Conservation (phyloP, 345 rosid genomes). For the Orychophragmus violaceus region DNA sequence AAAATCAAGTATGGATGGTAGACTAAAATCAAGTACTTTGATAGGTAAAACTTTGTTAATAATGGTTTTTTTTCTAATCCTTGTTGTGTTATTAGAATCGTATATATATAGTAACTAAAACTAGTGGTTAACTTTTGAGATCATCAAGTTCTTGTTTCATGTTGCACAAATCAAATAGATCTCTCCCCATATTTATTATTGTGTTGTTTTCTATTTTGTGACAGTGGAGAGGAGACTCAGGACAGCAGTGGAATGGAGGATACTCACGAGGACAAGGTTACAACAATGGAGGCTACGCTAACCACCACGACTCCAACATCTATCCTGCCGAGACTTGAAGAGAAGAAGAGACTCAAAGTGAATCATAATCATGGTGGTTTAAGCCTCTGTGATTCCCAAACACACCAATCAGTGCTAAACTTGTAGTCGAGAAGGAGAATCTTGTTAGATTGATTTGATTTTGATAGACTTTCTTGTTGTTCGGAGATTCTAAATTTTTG, state of each 20-base stretch:
- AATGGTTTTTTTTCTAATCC: neutral
- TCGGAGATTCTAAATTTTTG: slow-evolving; percentile 12
- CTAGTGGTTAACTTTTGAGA: slow-evolving; percentile 1
- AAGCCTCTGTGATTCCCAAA: slow-evolving; percentile 5
- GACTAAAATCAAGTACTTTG: neutral
- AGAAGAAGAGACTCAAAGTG: neutral
- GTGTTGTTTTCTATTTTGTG: neutral
- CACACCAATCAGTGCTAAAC: slow-evolving; percentile 8
- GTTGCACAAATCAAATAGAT: neutral
- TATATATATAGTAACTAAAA: neutral
- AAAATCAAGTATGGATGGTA: neutral
- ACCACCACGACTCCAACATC: slow-evolving; percentile 26
- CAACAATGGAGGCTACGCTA: slow-evolving; percentile 55
- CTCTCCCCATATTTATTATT: no score
- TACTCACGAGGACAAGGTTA: slow-evolving; percentile 63
- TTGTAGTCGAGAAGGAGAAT: slow-evolving; percentile 16
- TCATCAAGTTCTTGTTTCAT: neutral
- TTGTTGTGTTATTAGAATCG: neutral
- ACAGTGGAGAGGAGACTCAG: slow-evolving; percentile 74
- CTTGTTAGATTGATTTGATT: slow-evolving; percentile 28
- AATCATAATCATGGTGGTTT: neutral
- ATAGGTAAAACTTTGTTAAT: neutral
- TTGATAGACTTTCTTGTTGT: slow-evolving; percentile 17
- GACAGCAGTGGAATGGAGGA: slow-evolving; percentile 70
- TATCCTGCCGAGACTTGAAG: slow-evolving; percentile 16